These are phyloP conservation scores for Meripilus lineatus DNA, from an alignment of 1,284 basidiomycete genomes.

Conservation along the genomic window DNA sequence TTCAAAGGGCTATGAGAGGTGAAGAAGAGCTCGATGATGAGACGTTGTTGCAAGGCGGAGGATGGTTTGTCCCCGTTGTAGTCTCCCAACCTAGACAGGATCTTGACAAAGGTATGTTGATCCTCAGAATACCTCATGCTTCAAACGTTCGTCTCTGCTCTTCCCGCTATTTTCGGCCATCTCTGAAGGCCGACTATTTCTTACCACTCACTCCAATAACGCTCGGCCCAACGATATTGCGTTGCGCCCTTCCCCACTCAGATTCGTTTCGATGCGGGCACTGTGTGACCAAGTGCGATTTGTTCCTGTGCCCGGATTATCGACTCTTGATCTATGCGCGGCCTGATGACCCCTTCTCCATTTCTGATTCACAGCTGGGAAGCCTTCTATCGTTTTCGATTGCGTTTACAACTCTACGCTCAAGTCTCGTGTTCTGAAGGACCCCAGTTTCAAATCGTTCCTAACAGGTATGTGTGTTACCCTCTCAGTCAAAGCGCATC, in stretches of 20 bases:
- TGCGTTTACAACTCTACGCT: conserved; percentile 56
- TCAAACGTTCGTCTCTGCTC: too few relatives aligned
- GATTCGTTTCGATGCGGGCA: too few relatives aligned
- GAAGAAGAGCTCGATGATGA: conserved; percentile 34
- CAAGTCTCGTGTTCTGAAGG: conserved; percentile 51
- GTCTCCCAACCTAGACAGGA: conserved; percentile 60
- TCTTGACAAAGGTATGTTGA: conserved; percentile 65
- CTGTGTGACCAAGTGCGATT: too few relatives aligned
- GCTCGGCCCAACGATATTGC: too few relatives aligned
- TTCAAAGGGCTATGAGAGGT: conserved; percentile 51
- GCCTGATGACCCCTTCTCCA: neutral
- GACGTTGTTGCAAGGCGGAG: conserved; percentile 31
- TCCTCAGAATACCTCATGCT: too few relatives aligned
- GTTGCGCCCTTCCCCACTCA: too few relatives aligned
- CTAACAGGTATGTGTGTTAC: conserved; percentile 59
- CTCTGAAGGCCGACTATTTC: too few relatives aligned
- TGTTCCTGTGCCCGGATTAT: neutral
- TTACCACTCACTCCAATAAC: too few relatives aligned
- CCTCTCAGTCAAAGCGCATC: too few relatives aligned
- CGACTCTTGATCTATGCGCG: neutral
- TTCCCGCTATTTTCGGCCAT: too few relatives aligned
- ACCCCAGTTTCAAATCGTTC: conserved; percentile 62
- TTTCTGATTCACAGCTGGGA: conserved; percentile 47
- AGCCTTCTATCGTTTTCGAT: conserved; percentile 64
- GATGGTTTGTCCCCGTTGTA: conserved; percentile 67